Conservation (phyloP, 768 basidiomycete species). For the Tricholoma furcatifolium region DNA sequence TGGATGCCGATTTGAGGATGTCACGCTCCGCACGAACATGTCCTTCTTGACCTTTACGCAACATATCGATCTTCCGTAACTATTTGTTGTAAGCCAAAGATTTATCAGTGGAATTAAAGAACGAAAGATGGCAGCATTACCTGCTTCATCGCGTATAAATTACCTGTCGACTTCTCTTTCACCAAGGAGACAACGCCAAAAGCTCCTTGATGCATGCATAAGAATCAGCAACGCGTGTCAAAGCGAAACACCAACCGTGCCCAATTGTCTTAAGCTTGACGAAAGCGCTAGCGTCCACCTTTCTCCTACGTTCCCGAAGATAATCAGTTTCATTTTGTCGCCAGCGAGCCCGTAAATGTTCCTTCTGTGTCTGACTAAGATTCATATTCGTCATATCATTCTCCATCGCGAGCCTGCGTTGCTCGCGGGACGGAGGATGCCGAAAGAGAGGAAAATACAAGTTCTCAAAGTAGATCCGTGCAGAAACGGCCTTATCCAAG, state of each 20-base stretch:
- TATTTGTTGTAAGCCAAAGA: slow-evolving; percentile 30
- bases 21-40: slow-evolving; percentile 97
- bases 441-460: slow-evolving; percentile 84
- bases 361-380: slow-evolving; percentile 68
- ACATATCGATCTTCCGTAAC: slow-evolving; percentile 89
- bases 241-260: slow-evolving; percentile 58
- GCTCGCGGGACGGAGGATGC: slow-evolving; percentile 82
- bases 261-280: slow-evolving; percentile 91
- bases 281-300: slow-evolving; percentile 84
- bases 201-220: slow-evolving; percentile 10
- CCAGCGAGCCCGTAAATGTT: slow-evolving; percentile 73
- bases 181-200: slow-evolving; percentile 97
- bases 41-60: slow-evolving; percentile 95
- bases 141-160: slow-evolving; percentile 96
- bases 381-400: slow-evolving; percentile 77
- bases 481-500: slow-evolving; percentile 90
- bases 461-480: slow-evolving; percentile 93
- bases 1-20: slow-evolving; percentile 85
- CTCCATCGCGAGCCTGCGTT: slow-evolving; percentile 84
- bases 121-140: slow-evolving; percentile 35
- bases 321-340: slow-evolving; percentile 87
- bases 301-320: slow-evolving; percentile 78
- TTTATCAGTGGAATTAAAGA: slow-evolving; percentile 10
- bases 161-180: slow-evolving; percentile 73
- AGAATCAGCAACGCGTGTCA: slow-evolving; percentile 3